A percentile compares a stretch with the other conserved stretches of the same genome.
These are phyloP conservation scores for Aspergillus homomorphus DNA, from an alignment of 495 filamentous ascomycete genomes.

Conservation along the genomic window DNA sequence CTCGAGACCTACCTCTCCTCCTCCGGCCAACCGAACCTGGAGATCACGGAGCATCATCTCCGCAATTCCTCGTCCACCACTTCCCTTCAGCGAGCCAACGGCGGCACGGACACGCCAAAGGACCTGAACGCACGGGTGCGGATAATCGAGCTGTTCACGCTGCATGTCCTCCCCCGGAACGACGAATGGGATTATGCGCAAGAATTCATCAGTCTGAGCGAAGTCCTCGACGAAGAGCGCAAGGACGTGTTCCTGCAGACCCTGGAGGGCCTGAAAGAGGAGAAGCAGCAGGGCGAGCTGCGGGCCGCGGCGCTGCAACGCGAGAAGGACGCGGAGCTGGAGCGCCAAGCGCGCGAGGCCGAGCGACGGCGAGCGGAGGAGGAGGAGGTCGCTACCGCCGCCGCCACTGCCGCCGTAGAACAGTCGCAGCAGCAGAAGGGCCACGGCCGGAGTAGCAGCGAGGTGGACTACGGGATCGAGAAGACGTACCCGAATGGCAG, in stretches of 20 bases:
- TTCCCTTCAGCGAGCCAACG: constrained; percentile 30
- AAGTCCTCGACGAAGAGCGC: constrained; percentile 87
- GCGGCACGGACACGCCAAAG: constrained; percentile 71
- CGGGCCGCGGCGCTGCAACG: constrained; percentile 58
- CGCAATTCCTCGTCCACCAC: constrained; percentile 27
- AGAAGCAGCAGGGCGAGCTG: constrained; percentile 71
- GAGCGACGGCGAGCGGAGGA: constrained; percentile 61
- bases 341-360: constrained; percentile 52
- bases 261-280: constrained; percentile 55
- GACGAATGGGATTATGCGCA: constrained; percentile 92
- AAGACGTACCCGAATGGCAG: constrained; percentile 36
- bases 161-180: constrained; percentile 88
- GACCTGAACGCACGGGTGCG: constrained; percentile 74
- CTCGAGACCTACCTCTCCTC: constrained; percentile 89
- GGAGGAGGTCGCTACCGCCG: constrained; percentile 32
- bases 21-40: constrained; percentile 63
- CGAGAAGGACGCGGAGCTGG: constrained; percentile 60
- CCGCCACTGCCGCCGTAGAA: constrained; percentile 7
- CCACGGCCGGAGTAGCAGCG: constrained; percentile 48
- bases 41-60: constrained; percentile 61
- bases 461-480: constrained; percentile 56
- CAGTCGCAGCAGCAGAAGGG: constrained; percentile 46
- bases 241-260: constrained; percentile 81
- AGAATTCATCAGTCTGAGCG: constrained; percentile 80
- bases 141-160: constrained; percentile 88